These are phyloP conservation scores for Pythium rishiriense DNA, from an alignment of 352 stramenopile genomes.

Conservation along the genomic window DNA sequence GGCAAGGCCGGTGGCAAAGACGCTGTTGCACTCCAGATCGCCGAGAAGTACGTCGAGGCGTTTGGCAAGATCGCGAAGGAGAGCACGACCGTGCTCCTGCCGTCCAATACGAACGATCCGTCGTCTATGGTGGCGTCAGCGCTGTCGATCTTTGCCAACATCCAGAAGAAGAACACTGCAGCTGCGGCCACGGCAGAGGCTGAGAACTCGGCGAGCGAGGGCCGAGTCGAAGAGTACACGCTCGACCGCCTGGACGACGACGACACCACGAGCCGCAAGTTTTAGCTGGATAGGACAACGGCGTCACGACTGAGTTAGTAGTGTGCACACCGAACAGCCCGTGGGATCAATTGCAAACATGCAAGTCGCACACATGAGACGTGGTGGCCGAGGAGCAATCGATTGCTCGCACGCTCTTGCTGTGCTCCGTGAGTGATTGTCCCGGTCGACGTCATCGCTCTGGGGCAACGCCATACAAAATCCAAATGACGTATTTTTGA, in stretches of 20 bases:
- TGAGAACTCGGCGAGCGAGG: constrained; percentile 21
- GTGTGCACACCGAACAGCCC: too few relatives aligned
- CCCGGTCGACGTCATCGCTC: neutral
- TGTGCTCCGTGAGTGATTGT: constrained; percentile 25
- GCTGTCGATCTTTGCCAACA: constrained; percentile 86
- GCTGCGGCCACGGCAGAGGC: constrained; percentile 16
- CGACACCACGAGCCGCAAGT: constrained; percentile 20
- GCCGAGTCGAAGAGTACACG: constrained; percentile 49
- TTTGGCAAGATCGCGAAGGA: constrained; percentile 91
- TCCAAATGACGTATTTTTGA: constrained; percentile 11
- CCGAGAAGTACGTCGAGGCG: constrained; percentile 92
- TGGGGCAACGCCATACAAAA: constrained; percentile 18
- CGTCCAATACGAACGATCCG: constrained; percentile 79
- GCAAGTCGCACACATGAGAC: too few relatives aligned
- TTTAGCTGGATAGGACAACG: too few relatives aligned
- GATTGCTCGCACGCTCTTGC: neutral
- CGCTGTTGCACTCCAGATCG: constrained; percentile 83
- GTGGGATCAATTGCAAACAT: too few relatives aligned
- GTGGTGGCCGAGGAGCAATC: neutral
- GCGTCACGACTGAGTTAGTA: too few relatives aligned
- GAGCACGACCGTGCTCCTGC: constrained; percentile 83
- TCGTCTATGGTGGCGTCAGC: constrained; percentile 90
- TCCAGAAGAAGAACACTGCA: constrained; percentile 77
- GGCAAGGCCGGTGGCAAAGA: constrained; percentile 66
- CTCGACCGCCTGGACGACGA: constrained; percentile 56